Conservation (phyloP, 305 asterid species). For the Coffea humblotiana region DNA sequence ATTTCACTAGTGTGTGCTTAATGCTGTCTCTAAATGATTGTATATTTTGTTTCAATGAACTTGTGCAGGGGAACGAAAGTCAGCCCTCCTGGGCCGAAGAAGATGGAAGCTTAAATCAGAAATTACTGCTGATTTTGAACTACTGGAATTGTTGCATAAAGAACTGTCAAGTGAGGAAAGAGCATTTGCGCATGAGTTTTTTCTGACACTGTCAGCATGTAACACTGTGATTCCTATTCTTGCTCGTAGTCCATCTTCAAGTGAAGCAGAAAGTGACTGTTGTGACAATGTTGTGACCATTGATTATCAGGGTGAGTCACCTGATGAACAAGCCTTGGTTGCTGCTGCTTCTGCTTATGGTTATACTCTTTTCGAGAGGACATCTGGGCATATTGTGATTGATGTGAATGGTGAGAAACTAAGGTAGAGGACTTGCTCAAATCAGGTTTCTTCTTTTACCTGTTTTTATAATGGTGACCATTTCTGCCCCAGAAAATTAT, state of each 20-base stretch:
- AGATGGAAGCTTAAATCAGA: conserved; percentile 82
- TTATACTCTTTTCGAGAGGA: conserved; percentile 87
- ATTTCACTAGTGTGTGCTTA: background rate
- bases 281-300: conserved; percentile 41
- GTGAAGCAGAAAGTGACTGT: conserved; percentile 30
- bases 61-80: conserved; percentile 45
- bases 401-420: conserved; percentile 92
- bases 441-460: conserved; percentile 6
- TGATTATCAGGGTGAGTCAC: conserved; percentile 97
- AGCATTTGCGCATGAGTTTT: conserved; percentile 81
- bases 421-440: conserved; percentile 62
- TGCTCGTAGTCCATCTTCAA: conserved; percentile 41
- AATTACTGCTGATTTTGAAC: conserved; percentile 63
- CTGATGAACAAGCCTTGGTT: conserved; percentile 96
- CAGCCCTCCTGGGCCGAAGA: conserved; percentile 33
- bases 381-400: conserved; percentile 90
- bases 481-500: background rate
- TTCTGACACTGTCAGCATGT: conserved; percentile 87
- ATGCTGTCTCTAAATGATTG: background rate
- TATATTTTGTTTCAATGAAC: conserved; percentile 12
- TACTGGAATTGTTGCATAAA: conserved; percentile 66
- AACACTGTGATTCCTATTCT: conserved; percentile 94
- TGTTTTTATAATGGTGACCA: background rate
- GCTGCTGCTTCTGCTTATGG: conserved; percentile 95
- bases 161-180: conserved; percentile 66